Conservation (phyloP, 306 rosid genomes). For the Casuarina glauca region DNA sequence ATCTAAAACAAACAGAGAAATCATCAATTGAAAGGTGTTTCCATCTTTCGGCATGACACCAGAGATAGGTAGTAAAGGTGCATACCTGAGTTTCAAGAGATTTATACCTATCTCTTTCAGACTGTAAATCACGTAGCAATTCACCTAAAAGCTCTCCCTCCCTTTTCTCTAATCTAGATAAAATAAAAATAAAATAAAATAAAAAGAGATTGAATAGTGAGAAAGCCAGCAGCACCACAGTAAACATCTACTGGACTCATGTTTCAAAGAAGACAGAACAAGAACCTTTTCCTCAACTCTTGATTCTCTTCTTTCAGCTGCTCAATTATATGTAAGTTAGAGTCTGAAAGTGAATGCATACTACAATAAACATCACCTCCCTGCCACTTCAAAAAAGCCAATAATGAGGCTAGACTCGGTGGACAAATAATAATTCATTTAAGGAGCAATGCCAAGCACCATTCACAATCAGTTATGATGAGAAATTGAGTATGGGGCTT, state of each 20-base stretch:
- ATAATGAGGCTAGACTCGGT: background rate
- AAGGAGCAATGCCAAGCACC: background rate
- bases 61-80: background rate
- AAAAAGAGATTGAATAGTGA: background rate
- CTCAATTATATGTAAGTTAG: slow-evolving; percentile 34
- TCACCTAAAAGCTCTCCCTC: slow-evolving; percentile 38
- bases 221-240: background rate
- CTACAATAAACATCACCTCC: slow-evolving; percentile 30
- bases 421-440: background rate
- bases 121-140: slow-evolving; percentile 37
- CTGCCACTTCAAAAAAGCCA: slow-evolving; percentile 42
- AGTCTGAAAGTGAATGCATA: slow-evolving; percentile 18
- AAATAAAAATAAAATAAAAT: background rate
- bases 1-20: background rate
- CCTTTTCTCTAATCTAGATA: slow-evolving; percentile 47
- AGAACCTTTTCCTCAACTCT: slow-evolving; percentile 67
- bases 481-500: background rate
- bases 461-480: background rate
- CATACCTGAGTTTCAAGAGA: slow-evolving; percentile 67
- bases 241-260: background rate
- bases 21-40: background rate
- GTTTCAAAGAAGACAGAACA: slow-evolving; percentile 8
- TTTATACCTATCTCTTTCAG: slow-evolving; percentile 56
- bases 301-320: slow-evolving; percentile 66
- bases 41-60: background rate